phyloP scores from a whole-genome alignment of 805 yeast genomes.

The Yarrowia sp. region DNA sequence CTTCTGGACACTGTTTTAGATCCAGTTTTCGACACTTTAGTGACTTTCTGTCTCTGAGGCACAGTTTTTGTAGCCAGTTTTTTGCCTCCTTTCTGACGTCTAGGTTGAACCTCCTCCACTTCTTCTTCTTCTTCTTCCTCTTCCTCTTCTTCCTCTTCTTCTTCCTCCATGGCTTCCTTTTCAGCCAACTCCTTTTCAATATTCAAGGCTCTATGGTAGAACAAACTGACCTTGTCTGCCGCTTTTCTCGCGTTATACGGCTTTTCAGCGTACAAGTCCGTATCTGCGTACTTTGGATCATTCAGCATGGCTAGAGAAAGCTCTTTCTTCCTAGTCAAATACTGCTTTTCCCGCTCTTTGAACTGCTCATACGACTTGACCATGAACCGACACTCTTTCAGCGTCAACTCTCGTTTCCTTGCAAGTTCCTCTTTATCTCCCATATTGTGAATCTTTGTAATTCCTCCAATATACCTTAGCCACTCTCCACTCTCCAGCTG shows the following conservation, averaged over 20 bases:
- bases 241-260: conserved; percentile 12
- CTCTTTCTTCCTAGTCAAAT: conserved; percentile 4
- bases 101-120: neutral
- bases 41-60: neutral
- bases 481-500: conserved; percentile 59
- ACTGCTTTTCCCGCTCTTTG: conserved; percentile 26
- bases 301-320: conserved; percentile 14
- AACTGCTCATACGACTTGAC: conserved; percentile 25
- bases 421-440: conserved; percentile 59
- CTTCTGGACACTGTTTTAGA: neutral
- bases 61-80: neutral
- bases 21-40: neutral
- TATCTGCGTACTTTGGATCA: conserved; percentile 23
- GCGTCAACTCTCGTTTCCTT: conserved; percentile 60
- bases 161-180: neutral
- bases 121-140: conserved; percentile 22
- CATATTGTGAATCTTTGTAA: conserved; percentile 60
- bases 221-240: neutral
- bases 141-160: conserved; percentile 11
- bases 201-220: conserved; percentile 13
- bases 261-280: conserved; percentile 15
- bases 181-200: conserved; percentile 7
- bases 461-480: conserved; percentile 55
- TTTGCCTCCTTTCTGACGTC: neutral
- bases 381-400: conserved; percentile 51